phyloP scores from a whole-genome alignment of 805 yeast genomes.

The Cyberlindnera misumaiensis region DNA sequence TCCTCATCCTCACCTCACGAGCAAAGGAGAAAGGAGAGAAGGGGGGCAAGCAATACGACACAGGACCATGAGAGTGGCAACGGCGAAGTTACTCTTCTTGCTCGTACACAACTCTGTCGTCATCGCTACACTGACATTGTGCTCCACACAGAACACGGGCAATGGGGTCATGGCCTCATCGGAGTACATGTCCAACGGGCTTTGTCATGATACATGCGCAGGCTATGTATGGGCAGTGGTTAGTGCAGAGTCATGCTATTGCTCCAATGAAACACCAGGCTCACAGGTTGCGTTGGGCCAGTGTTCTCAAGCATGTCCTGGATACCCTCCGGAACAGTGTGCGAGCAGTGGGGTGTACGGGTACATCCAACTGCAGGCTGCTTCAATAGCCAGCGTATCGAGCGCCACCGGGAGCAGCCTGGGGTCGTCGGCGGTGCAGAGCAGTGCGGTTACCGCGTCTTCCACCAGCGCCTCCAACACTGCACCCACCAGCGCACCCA shows the following conservation, averaged over 20 bases:
- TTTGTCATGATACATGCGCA: slow-evolving; percentile 33
- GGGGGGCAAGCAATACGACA: no score
- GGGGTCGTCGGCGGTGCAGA: no score
- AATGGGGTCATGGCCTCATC: slow-evolving; percentile 9
- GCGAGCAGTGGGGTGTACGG: slow-evolving; percentile 34
- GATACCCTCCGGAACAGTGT: slow-evolving; percentile 35
- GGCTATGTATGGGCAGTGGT: slow-evolving; percentile 42
- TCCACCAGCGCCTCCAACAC: no score
- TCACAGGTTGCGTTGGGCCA: slow-evolving; percentile 27
- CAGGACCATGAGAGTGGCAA: no score
- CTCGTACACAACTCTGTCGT: neutral
- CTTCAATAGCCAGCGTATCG: no score
- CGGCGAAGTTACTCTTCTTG: neutral
- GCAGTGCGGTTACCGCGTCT: no score
- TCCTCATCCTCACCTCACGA: no score
- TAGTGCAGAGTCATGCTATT: slow-evolving; percentile 35
- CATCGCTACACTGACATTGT: slow-evolving; percentile 8
- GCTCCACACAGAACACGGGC: slow-evolving; percentile 18
- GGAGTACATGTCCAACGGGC: slow-evolving; percentile 34
- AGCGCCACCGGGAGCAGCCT: no score
- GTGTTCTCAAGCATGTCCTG: slow-evolving; percentile 37
- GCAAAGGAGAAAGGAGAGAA: no score
- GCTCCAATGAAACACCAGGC: slow-evolving; percentile 34
- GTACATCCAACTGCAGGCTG: slow-evolving; percentile 26
- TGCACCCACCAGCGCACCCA: slow-evolving; percentile 6